Conservation (phyloP, 2,329 filamentous ascomycete species). For the Elsinoe arachidis region DNA sequence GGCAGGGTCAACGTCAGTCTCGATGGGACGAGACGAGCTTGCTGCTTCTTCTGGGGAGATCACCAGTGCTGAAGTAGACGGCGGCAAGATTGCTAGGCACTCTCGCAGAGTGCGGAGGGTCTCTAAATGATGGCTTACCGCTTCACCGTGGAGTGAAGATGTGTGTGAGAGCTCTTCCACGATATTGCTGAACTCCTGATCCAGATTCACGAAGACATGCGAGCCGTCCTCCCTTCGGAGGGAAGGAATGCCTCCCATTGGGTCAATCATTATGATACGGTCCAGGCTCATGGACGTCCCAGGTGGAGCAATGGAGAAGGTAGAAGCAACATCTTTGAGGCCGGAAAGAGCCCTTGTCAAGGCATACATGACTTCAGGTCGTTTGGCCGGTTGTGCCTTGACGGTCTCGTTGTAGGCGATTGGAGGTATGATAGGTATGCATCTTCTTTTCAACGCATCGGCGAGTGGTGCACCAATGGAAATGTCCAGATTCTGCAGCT, state of each 20-base stretch:
- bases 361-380: constrained; percentile 63
- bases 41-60: constrained; percentile 81
- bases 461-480: constrained; percentile 36
- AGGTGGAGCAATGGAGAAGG: not conserved
- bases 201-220: constrained; percentile 85
- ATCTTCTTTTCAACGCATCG: constrained; percentile 56
- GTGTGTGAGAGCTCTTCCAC: constrained; percentile 41
- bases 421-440: constrained; percentile 61
- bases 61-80: constrained; percentile 77
- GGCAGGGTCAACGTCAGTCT: constrained; percentile 15
- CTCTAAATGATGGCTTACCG: constrained; percentile 46
- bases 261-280: constrained; percentile 80
- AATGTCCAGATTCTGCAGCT: constrained; percentile 29
- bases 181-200: constrained; percentile 74
- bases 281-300: constrained; percentile 46
- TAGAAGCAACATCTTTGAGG: constrained; percentile 36
- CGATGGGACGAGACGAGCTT: constrained; percentile 36
- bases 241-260: constrained; percentile 73
- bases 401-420: constrained; percentile 50
- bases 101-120: constrained; percentile 67
- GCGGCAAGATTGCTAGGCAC: constrained; percentile 66
- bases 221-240: constrained; percentile 51
- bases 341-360: constrained; percentile 69
- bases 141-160: constrained; percentile 17
- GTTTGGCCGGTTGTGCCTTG: constrained; percentile 42